Evolutionary conservation across 192 early-diverging fungal species (phyloP), one percentile per base, ranked within the genome.

Genomic region (Coemansia sp.): DNA sequence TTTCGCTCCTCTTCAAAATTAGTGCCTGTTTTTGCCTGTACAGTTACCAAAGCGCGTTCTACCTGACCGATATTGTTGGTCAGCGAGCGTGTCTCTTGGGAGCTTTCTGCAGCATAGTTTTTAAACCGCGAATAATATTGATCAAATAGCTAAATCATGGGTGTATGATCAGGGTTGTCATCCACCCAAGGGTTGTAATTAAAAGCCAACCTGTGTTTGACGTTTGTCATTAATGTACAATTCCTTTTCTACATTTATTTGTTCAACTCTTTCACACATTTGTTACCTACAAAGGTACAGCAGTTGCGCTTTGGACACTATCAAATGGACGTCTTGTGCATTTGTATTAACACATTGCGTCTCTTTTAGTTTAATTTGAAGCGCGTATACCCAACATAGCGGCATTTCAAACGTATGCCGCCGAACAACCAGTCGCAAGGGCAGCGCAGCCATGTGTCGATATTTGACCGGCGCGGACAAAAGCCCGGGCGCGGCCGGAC

Each of bases 381-480:
- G 5, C 41, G 48, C 48, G 5, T 17, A 22, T 50, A 50, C n/a
- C 2, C n/a, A 8, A 21, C 37, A 22, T 8, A 23, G 57, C 35
- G 14, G 19, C 22, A 22, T 21, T 39, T 24, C 17, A 41, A 4
- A 57, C 47, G 53, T 22, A 72, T 77, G 65, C 69, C 61, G 27
- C 61, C 65, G 27, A 60, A 41, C 5, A n/a, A 49, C 41, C 51
- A 50, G 54, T 37, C 41, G 32, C 62, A 41, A 19, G 32, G 57
- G 3, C 56, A 60, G 23, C 54, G 65, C 45, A 43, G 17, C 35
- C 75, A 66, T 38, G 66, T 72, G 32, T 79, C 76, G 15, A 79
- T 79, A 51, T 79, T 79, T 45, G 70, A 72, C 63, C 58, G 76
- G 5, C 65, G 70, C 8, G 70, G 76, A 15, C 63, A 69, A 25